Evolutionary conservation across 768 basidiomycete genomes (phyloP), one percentile per base, ranked within the genome.

Genomic region (Tylopilus subfusipes): DNA sequence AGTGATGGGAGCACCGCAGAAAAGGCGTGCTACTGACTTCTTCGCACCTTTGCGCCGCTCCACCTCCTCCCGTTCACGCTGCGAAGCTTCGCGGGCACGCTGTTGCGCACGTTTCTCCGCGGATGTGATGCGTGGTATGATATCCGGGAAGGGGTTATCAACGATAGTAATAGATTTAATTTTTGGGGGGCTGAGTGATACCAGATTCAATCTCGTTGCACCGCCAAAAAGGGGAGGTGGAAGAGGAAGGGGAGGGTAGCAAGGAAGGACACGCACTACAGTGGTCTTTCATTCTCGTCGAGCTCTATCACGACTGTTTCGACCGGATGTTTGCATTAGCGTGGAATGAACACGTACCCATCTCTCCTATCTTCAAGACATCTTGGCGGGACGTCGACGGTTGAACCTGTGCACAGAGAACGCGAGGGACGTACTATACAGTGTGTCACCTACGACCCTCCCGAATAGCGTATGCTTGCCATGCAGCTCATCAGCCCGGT

Each of bases 401-500:
- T 21, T 6, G 16, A 21, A 42, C n/a, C 38, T 38, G 12, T 11
- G n/a, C 7, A 30, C 18, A 24, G 27, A 18, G n/a, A 22, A 9
- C 5, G 4, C 13, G 31, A 42, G 14, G 38, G 18, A 78, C 86
- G 63, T 69, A 92, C 93, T 96, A 73, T 86, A 96, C 39, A 96
- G 74, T 0, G 93, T 94, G 65, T 94, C 91, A 5, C 93, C 93
- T 14, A 93, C 80, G 49, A 84, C 81, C 44, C 92, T 81, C n/a
- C 95, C 96, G 57, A 98, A 99, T 10, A 98, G 71, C 0, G 97
- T 98, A 63, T 98, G 90, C 68, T 95, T 97, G 42, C 90, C 91
- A 47, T 98, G 88, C 12, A 99, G 74, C 69, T 95, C 95, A 52
- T 96, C 93, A 5, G 95, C 90, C 27, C 90, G 80, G 67, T 96